phyloP scores from a whole-genome alignment of 164 flowering plant species.

The Annona squamosa region DNA sequence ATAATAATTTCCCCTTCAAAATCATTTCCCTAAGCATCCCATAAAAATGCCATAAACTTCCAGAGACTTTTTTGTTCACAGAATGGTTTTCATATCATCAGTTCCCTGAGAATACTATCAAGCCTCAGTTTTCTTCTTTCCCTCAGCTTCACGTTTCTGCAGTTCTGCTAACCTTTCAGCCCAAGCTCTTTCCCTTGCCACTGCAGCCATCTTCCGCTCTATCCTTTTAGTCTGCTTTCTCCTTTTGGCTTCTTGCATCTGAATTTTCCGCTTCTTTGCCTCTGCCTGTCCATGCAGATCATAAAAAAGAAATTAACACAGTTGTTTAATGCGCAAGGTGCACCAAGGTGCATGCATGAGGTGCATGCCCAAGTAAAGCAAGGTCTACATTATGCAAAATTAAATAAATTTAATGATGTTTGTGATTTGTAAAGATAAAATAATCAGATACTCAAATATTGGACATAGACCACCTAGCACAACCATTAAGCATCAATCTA shows the following conservation, averaged over 20 bases:
- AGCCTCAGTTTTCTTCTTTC: conserved; percentile 35
- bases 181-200: conserved; percentile 82
- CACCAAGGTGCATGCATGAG: no score
- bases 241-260: conserved; percentile 53
- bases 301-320: background rate
- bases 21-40: background rate
- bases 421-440: no score
- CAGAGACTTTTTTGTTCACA: background rate
- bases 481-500: no score
- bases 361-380: no score
- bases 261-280: conserved; percentile 52
- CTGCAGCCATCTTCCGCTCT: conserved; percentile 80
- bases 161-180: conserved; percentile 55
- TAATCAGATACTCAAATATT: no score
- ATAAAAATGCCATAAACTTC: background rate
- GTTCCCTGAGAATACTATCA: conserved; percentile 9
- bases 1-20: background rate
- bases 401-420: no score
- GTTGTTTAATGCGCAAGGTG: no score
- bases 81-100: background rate
- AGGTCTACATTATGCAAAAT: no score
- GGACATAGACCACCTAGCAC: no score
- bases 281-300: conserved; percentile 32
- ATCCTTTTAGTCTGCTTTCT: conserved; percentile 36
- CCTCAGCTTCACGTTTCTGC: conserved; percentile 55